These are phyloP conservation scores for Lathyrus aphaca DNA, from an alignment of 306 rosid species.

Conservation along the genomic window DNA sequence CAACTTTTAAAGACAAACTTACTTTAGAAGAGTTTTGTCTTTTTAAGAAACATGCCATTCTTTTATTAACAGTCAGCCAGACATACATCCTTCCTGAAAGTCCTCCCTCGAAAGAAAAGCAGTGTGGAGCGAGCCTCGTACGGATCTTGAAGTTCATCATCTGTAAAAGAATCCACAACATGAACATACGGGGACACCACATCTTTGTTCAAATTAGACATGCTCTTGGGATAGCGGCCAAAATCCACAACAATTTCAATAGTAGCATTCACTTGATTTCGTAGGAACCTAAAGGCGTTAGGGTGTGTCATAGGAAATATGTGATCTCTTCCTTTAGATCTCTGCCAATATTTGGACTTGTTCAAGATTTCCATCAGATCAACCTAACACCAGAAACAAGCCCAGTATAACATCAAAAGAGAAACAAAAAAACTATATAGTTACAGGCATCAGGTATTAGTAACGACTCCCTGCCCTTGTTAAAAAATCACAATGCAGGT, in stretches of 20 bases:
- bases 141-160: slow-evolving; percentile 78
- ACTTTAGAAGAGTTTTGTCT: slow-evolving; percentile 20
- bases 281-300: slow-evolving; percentile 92
- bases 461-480: not conserved
- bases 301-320: slow-evolving; percentile 95
- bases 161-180: slow-evolving; percentile 78
- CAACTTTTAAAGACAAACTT: slow-evolving; percentile 33
- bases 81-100: slow-evolving; percentile 87
- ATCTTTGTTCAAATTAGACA: slow-evolving; percentile 88
- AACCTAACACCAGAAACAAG: slow-evolving; percentile 60
- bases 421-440: slow-evolving; percentile 1
- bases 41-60: slow-evolving; percentile 22
- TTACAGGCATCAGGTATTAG: not conserved
- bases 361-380: slow-evolving; percentile 65
- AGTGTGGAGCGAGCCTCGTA: slow-evolving; percentile 72
- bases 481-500: not conserved
- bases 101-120: slow-evolving; percentile 88
- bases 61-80: slow-evolving; percentile 29
- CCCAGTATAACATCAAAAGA: slow-evolving; percentile 34
- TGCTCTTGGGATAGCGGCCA: slow-evolving; percentile 75
- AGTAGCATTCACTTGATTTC: slow-evolving; percentile 70
- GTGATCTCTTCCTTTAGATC: slow-evolving; percentile 87
- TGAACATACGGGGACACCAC: slow-evolving; percentile 93
- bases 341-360: slow-evolving; percentile 80
- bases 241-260: slow-evolving; percentile 97